Conservation (phyloP, 2,329 filamentous ascomycete species). For the Zymoseptoria pseudotritici region DNA sequence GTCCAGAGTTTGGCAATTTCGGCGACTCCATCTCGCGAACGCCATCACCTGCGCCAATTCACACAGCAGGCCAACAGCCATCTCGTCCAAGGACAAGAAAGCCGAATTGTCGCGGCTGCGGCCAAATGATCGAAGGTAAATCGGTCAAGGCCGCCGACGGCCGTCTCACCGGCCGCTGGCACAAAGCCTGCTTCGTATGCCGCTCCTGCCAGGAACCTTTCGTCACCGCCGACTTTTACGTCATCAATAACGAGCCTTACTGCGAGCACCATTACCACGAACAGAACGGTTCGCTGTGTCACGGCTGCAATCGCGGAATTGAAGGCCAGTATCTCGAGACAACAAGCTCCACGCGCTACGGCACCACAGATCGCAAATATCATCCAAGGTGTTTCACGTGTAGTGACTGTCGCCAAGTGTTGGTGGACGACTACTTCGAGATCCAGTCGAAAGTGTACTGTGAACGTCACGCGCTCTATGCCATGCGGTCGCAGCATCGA, state of each 20-base stretch:
- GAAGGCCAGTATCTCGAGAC: slow-evolving; percentile 92
- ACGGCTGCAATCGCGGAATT: slow-evolving; percentile 72
- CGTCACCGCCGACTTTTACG: slow-evolving; percentile 83
- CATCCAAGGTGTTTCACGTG: slow-evolving; percentile 85
- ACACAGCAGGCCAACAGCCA: slow-evolving; percentile 1
- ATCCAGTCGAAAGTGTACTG: slow-evolving; percentile 74
- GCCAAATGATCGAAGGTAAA: slow-evolving; percentile 72
- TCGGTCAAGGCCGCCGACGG: slow-evolving; percentile 92
- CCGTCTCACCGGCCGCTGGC: slow-evolving; percentile 83
- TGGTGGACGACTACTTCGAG: slow-evolving; percentile 86
- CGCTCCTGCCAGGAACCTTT: slow-evolving; percentile 75
- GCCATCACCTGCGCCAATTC: slow-evolving; percentile 14
- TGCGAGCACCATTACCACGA: slow-evolving; percentile 90
- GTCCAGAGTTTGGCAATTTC: background rate
- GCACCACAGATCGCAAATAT: slow-evolving; percentile 64
- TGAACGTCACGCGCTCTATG: slow-evolving; percentile 68
- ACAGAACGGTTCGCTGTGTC: slow-evolving; percentile 80
- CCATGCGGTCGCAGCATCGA: slow-evolving; percentile 25
- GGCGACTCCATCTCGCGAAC: slow-evolving; percentile 4
- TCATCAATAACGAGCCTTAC: slow-evolving; percentile 77
- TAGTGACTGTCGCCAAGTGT: slow-evolving; percentile 62
- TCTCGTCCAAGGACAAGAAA: slow-evolving; percentile 41
- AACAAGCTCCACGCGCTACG: slow-evolving; percentile 16
- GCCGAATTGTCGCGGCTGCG: slow-evolving; percentile 77
- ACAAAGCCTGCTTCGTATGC: slow-evolving; percentile 93